Evolutionary conservation across 2,329 filamentous ascomycete genomes (phyloP).

Genomic region (Davidsoniella virescens): DNA sequence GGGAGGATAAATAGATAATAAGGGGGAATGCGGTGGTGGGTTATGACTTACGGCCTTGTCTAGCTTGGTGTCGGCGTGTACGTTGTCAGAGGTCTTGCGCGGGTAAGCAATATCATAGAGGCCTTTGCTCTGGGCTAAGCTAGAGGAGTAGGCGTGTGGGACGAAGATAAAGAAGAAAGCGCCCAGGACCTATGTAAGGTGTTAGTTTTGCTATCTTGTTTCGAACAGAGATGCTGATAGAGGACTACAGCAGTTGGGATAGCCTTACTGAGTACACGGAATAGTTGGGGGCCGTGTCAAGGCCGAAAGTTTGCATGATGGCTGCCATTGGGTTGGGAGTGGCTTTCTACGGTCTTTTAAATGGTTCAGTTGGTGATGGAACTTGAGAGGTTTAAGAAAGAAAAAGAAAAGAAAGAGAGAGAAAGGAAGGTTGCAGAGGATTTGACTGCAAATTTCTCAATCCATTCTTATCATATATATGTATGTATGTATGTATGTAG

Average conservation of each 20-base stretch:
- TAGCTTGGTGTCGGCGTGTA: constrained; percentile 15
- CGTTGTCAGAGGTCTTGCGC: constrained; percentile 19
- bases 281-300: constrained; percentile 1
- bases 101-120: constrained; percentile 25
- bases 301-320: background rate
- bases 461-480: no score
- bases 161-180: constrained; percentile 22
- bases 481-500: no score
- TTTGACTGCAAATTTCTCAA: no score
- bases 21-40: no score
- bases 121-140: constrained; percentile 17
- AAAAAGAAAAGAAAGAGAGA: no score
- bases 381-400: no score
- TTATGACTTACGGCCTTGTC: constrained; percentile 17
- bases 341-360: background rate
- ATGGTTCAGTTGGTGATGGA: no score
- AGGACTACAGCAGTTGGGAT: background rate
- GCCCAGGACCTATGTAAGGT: constrained; percentile 23
- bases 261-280: constrained; percentile 1
- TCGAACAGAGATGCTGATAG: background rate
- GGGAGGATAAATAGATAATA: no score
- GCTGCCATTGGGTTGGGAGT: background rate
- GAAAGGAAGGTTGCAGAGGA: no score
- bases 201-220: no score
- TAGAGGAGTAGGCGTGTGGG: constrained; percentile 22